Base-by-base conservation (phyloP, 1,284 basidiomycete species). In the Moesziomyces sp. region DNA sequence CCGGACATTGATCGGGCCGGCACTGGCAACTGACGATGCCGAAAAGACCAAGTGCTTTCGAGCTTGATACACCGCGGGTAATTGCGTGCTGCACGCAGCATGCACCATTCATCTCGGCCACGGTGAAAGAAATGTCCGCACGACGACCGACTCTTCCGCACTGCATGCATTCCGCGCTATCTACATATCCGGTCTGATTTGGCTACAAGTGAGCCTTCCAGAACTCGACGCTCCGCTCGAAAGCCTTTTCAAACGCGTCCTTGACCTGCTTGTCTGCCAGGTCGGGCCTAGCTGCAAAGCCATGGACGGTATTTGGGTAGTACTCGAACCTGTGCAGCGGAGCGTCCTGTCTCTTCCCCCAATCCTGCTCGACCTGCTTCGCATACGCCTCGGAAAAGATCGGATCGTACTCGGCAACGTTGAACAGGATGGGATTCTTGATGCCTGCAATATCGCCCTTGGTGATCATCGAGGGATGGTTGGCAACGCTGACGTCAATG, bases 371-470 rank as follows among this genome's bases (percentile, higher is more conserved):
- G 5, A 86, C 83, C 56, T 87, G 74, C 24, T 85, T 77, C 11
- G 87, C 86, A 8, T 86, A 69, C 18, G 80, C 53, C 5, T 84
- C 74, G 7, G 82, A 77, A 80, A 91, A 88, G 21, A 82, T 76
- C 13, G 84, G 73, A 72, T 91, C 90, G 47, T 89, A 87, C 85
- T 90, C 88, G 3, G 89, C 88, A 51, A 88, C 88, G 40, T 86
- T 85, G 88, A 89, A 90, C 1, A 87, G 80, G 2, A 86, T 82
- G 3, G 90, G 89, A 14, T 83, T 75, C 62, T 87, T 87, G 67
- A 90, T 87, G 0, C 85, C 85, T 10, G 54, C 57, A 1, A 76
- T 50, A 28, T 76, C 65, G 16, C 26, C 53, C 18, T 66, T 60
- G 0, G 82, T 84, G 57, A 87, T 84, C 3, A 67, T 72, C 0